Base-by-base conservation (phyloP, 345 rosid genomes). In the Boechera stricta region DNA sequence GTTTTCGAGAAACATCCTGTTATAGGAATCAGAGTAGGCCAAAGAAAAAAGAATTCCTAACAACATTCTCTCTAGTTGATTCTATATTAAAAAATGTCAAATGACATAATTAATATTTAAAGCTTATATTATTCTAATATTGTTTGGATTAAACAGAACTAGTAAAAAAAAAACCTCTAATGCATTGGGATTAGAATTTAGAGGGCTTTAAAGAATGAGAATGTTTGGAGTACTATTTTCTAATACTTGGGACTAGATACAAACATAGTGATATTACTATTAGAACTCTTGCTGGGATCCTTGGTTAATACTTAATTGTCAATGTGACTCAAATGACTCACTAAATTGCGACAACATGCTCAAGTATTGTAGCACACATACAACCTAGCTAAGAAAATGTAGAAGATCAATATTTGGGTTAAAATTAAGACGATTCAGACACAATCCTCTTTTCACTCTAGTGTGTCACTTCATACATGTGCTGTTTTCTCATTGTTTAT, bases 1-100 rank as follows among this genome's bases (percentile, higher is more conserved):
- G 77, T 38, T 71, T 76, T 31, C 72, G 72, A 77, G 81, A 72
- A 77, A 71, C 72, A 77, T 77, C 54, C 81, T 71, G 67, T 71
- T 55, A 77, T 71, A 77, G 54, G 31, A 77, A 64, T 56, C 13
- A 57, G 72, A 54, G 76, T 63, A 69, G n/a, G 6, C 33, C 65
- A 63, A 69, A 32, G 47, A 32, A 77, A 54, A 32, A 69, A 63
- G 51, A 42, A 62, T 51, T 26, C 12, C 33, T 55, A 69, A 36
- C 76, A 57, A 77, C 81, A 77, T 71, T 71, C 81, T 57, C 77
- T 72, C 77, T 31, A 71, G 76, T 71, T 13, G 54, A 31, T 47
- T 44, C 32, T 68, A 55, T 41, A 41, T 51, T 18, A 16, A 12
- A 68, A 56, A 57, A n/a, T 29, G 29, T 24, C 70, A 62, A 61